These are phyloP conservation scores for Dictyostelium capitatum DNA, from an alignment of 78 protist species.

Conservation along the genomic window DNA sequence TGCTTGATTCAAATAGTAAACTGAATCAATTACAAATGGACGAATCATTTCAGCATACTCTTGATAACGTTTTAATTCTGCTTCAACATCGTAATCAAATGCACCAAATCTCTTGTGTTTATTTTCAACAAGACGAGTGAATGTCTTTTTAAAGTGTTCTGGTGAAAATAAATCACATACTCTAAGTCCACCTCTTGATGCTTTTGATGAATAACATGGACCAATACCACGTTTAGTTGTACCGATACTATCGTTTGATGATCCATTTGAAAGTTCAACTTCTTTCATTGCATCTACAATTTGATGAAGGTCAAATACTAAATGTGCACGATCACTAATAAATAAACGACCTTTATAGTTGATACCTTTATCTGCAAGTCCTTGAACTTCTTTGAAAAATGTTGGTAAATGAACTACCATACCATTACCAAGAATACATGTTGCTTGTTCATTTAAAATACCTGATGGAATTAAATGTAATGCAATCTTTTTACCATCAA, in stretches of 20 bases:
- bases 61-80: conserved; percentile 86
- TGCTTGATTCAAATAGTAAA: conserved; percentile 79
- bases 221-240: conserved; percentile 96
- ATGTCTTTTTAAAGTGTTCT: conserved; percentile 69
- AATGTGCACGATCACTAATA: conserved; percentile 95
- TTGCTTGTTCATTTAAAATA: conserved; percentile 80
- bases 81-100: conserved; percentile 87
- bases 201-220: conserved; percentile 93
- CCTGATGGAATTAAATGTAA: conserved; percentile 96
- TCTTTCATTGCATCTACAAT: conserved; percentile 88
- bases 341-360: conserved; percentile 73
- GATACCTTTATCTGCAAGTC: conserved; percentile 82
- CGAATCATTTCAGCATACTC: conserved; percentile 73
- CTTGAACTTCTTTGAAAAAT: conserved; percentile 89
- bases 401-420: conserved; percentile 95
- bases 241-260: conserved; percentile 79
- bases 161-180: conserved; percentile 87
- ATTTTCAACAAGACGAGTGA: conserved; percentile 45
- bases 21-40: conserved; percentile 93
- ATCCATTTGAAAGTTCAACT: conserved; percentile 60
- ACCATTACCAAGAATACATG: conserved; percentile 94
- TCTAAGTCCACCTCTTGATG: conserved; percentile 89
- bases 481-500: conserved; percentile 91
- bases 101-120: conserved; percentile 79
- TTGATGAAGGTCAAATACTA: conserved; percentile 94